Conservation (phyloP, 192 early-diverging fungal species). For the Coemansia erecta region DNA sequence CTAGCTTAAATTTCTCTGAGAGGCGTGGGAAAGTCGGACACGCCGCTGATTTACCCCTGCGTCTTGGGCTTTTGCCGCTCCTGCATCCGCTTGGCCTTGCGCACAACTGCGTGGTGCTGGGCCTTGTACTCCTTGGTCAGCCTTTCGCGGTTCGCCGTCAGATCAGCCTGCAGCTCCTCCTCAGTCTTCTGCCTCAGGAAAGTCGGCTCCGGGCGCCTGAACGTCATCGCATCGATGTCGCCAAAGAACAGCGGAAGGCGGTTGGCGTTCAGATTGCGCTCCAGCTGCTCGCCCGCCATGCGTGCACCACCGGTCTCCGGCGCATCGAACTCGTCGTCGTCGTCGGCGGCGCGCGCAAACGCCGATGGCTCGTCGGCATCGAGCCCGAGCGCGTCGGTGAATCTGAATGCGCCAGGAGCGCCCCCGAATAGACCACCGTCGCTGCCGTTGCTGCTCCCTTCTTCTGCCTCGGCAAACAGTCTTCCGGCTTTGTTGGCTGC, state of each 20-base stretch:
- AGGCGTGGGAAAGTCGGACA: constrained; percentile 11
- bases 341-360: not conserved
- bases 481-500: not conserved
- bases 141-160: constrained; percentile 16
- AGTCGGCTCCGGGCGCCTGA: constrained; percentile 34
- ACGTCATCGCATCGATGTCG: constrained; percentile 35
- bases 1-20: not conserved
- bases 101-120: constrained; percentile 30
- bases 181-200: constrained; percentile 52
- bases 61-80: constrained; percentile 9
- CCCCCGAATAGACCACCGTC: constrained; percentile 28
- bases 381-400: constrained; percentile 41
- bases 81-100: constrained; percentile 27
- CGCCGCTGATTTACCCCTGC: not conserved
- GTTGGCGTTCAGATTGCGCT: constrained; percentile 51
- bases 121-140: constrained; percentile 38
- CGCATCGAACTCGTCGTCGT: constrained; percentile 5
- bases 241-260: constrained; percentile 44
- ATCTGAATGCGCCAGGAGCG: constrained; percentile 18
- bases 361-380: constrained; percentile 49
- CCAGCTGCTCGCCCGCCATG: constrained; percentile 13
- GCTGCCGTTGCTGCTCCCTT: not conserved
- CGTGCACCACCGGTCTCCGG: constrained; percentile 36
- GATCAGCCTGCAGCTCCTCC: constrained; percentile 44
- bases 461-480: constrained; percentile 14